Evolutionary conservation across 2,329 filamentous ascomycete species (phyloP), one percentile per base, ranked within the genome.

Genomic region (Penicillium sp.): DNA sequence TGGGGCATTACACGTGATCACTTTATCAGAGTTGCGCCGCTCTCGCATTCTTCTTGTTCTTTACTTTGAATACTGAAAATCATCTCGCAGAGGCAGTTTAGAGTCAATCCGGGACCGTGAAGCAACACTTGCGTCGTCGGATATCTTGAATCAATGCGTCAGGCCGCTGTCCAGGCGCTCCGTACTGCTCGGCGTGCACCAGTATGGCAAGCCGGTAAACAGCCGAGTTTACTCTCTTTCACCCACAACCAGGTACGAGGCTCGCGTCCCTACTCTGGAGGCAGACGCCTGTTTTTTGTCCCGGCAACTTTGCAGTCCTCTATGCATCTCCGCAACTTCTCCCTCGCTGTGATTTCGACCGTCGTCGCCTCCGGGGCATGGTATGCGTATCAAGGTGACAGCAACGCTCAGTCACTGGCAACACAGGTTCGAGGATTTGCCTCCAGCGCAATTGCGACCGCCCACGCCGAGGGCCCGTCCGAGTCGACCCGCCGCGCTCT

Each of bases 401-500:
- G 45, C 54, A 64, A 28, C 49, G 61, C 47, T 46, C 66, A 46
- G 50, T 65, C 56, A 20, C 46, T 58, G 42, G 59, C 55, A 50
- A 56, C 53, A 15, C 58, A 61, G 46, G 48, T 61, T 46, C 53
- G 59, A 38, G 54, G 53, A 33, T 61, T 61, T 29, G 59, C 59
- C 25, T 52, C 66, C 52, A 56, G 55, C 41, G 49, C 52, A 44
- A 53, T 60, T 46, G 52, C 58, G 47, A 57, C 60, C 43, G 57
- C 56, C 40, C 65, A 70, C 51, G 63, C 66, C 12, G 69, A 72
- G 52, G 67, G 68, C 29, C 68, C 72, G 9, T 65, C 81, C 72
- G 70, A 90, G 78, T 65, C 74, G 29, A 76, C 79, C 29, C 69
- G 78, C 24, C 78, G 79, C 58, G 88, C 95, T 18, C 78, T 97